phyloP scores from a whole-genome alignment of 148 eudicot species.

The Amaranthus palmeri region DNA sequence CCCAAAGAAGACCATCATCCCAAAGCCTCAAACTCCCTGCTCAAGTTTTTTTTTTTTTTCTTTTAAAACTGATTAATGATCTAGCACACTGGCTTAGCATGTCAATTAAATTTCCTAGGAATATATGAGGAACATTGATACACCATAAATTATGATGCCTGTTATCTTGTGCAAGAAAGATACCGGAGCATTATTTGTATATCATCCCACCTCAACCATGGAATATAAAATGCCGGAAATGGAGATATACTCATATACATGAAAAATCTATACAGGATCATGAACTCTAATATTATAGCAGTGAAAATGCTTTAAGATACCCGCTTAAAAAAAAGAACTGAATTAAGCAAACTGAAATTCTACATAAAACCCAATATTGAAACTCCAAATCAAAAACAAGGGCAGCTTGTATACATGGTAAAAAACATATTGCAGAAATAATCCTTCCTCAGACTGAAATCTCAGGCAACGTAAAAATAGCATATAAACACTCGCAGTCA shows the following conservation, averaged over 20 bases:
- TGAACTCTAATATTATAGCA: background rate
- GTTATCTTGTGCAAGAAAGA: background rate
- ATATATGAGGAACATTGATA: no score
- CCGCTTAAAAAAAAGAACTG: background rate
- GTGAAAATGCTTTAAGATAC: background rate
- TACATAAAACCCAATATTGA: background rate
- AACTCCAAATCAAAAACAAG: background rate
- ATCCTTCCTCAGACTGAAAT: background rate
- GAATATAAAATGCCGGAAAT: background rate
- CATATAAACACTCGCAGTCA: background rate
- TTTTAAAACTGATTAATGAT: background rate
- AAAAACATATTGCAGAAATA: background rate
- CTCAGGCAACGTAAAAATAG: background rate
- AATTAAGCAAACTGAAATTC: background rate
- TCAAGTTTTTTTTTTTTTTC: constrained; percentile 5
- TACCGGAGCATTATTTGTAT: background rate
- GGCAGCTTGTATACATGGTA: background rate
- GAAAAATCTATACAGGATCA: no score
- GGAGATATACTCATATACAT: no score
- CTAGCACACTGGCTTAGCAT: no score
- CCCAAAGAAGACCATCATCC: background rate
- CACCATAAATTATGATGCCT: constrained; percentile 1
- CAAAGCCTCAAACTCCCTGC: background rate
- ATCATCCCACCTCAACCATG: background rate
- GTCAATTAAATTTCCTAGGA: no score